Percentiles rank a stretch among this genome's conserved stretches.
These are phyloP conservation scores for Arachnopeziza araneosa DNA, from an alignment of 2,329 filamentous ascomycete species.

Conservation along the genomic window DNA sequence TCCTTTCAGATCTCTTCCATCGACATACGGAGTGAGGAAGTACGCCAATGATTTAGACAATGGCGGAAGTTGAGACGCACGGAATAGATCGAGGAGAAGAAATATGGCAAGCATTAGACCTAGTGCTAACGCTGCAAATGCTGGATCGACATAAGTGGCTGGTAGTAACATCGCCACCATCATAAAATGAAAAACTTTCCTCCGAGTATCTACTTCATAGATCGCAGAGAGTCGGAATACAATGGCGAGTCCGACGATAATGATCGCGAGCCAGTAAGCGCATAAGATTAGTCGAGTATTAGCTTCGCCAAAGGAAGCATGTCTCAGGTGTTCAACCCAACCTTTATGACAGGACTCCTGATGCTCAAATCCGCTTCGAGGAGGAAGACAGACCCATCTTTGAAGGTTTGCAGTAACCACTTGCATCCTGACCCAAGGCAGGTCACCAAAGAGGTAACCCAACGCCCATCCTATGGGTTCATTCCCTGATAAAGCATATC, in stretches of 20 bases:
- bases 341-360: slow-evolving; percentile 44
- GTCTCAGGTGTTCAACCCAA: slow-evolving; percentile 61
- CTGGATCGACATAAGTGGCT: slow-evolving; percentile 78
- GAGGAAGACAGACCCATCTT: slow-evolving; percentile 70
- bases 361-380: slow-evolving; percentile 24
- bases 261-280: slow-evolving; percentile 66
- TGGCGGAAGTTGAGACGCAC: slow-evolving; percentile 86
- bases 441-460: slow-evolving; percentile 80
- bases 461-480: slow-evolving; percentile 93
- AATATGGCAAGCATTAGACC: slow-evolving; percentile 76
- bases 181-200: slow-evolving; percentile 97
- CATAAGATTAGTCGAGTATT: slow-evolving; percentile 75
- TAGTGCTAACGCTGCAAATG: slow-evolving; percentile 76
- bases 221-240: slow-evolving; percentile 70
- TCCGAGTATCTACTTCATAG: slow-evolving; percentile 89
- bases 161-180: slow-evolving; percentile 96
- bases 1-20: slow-evolving; percentile 85
- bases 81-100: slow-evolving; percentile 79
- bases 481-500: slow-evolving; percentile 59
- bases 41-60: slow-evolving; percentile 77
- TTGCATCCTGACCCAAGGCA: slow-evolving; percentile 65
- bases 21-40: slow-evolving; percentile 90
- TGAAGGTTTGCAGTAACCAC: slow-evolving; percentile 64
- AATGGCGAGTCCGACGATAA: slow-evolving; percentile 64
- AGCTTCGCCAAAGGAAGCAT: slow-evolving; percentile 61